Conservation (phyloP, 1,284 basidiomycete species). For the Ganoderma resinaceum region DNA sequence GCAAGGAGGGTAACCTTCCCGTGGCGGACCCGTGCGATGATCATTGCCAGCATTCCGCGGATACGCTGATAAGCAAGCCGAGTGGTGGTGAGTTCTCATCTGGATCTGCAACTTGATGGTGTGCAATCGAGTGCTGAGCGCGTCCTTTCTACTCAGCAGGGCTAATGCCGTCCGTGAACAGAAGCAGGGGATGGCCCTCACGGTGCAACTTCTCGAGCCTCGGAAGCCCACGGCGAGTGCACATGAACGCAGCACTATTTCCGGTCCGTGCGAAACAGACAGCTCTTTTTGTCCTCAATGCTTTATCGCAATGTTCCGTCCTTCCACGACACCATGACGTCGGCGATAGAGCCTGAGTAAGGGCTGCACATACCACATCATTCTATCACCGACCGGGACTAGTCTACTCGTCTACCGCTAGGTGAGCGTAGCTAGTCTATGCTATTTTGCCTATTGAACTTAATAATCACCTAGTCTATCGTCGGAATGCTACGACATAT, state of each 20-base stretch:
- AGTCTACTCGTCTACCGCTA: neutral
- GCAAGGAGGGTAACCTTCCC: neutral
- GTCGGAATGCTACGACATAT: neutral
- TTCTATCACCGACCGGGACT: neutral
- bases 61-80: neutral
- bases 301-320: neutral
- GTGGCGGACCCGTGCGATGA: neutral
- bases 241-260: neutral
- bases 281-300: neutral
- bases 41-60: neutral
- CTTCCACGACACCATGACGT: neutral
- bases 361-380: neutral
- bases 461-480: neutral
- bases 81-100: neutral
- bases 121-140: neutral
- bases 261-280: neutral
- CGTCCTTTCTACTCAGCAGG: neutral
- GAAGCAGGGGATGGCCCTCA: neutral
- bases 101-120: neutral
- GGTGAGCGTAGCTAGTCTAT: neutral
- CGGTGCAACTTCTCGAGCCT: neutral
- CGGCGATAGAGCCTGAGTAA: neutral
- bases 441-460: neutral
- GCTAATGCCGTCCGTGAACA: neutral
- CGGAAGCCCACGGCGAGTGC: neutral